Base-by-base conservation (phyloP, 192 early-diverging fungal species). In the Tieghemiomyces parasiticus region DNA sequence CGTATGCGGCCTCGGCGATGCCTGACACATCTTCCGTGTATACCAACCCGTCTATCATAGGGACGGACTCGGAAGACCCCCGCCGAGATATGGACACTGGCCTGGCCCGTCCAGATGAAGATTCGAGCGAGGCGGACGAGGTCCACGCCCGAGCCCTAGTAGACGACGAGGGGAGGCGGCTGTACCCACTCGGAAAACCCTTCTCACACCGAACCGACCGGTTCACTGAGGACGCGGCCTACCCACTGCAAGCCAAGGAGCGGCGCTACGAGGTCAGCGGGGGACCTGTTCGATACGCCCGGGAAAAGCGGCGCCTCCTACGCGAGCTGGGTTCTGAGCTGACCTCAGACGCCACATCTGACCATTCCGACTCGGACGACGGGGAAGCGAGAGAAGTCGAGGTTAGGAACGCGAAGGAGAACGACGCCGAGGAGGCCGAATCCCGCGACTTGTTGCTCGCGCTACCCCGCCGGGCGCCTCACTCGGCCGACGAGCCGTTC, bases 131-230 rank as follows among this genome's bases (percentile, higher is more conserved):
- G 10, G 9, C 49, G n/a, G 10, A 50, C n/a, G n/a, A n/a, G n/a
- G n/a, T n/a, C n/a, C n/a, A n/a, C n/a, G n/a, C n/a, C n/a, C n/a
- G n/a, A n/a, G n/a, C n/a, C 8, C 8, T 50, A 16, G 49, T 9
- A 24, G 49, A 20, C 22, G 12, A 50, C 10, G 49, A 8, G 6
- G 26, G 22, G 9, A 8, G 22, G 6, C 49, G 26, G 22, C 26
- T 50, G 26, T 50, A 50, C 49, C 49, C 49, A 24, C 9, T 50
- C 12, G 49, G 49, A 20, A 50, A 50, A 22, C 49, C 49, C 10
- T 50, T 50, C 22, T 50, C 49, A 8, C 49, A 50, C 22, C 49
- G 49, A 22, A 8, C 26, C 6, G 19, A 20, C 8, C 49, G 26
- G 26, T 44, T 44, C 38, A 8, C 16, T 44, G 9, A 8, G 8